Evolutionary conservation across 2,329 filamentous ascomycete genomes (phyloP), one percentile per base, ranked within the genome.

Genomic region (Neonectria hederae): DNA sequence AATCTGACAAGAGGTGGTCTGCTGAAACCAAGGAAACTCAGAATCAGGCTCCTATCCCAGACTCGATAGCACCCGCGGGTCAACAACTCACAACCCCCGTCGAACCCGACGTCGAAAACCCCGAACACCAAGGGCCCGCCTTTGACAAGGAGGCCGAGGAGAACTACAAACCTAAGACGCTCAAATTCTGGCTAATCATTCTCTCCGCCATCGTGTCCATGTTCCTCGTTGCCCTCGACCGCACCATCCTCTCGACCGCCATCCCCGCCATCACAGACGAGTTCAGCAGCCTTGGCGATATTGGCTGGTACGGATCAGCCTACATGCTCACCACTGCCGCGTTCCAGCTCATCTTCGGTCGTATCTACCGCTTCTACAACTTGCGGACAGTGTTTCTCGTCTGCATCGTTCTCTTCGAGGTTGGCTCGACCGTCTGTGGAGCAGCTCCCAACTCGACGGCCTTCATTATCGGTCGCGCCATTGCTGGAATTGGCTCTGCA

Each of bases 291-390:
- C 76, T 89, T 2, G 83, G 83, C 2, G 88, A 90, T 65, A 86
- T 90, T 61, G 87, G 87, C 55, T 90, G 88, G 88, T 90, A 90
- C 74, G 87, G 85, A 5, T 86, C 85, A 40, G 83, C 86, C 1
- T 88, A 89, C 73, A 85, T 89, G 81, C 78, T 90, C 66, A 88
- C 87, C 13, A 86, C 85, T 2, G 83, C 85, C 7, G 84, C 84
- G n/a, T 79, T 76, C 21, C 83, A 86, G 69, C 78, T 86, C 4
- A 71, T 86, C 9, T 87, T 84, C 70, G 85, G 86, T 7, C 80
- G 84, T 42, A 79, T 87, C 42, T 88, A 86, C 73, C 83, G 81
- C 65, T 85, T 85, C 66, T 87, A 86, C 68, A 79, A 83, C 60
- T 77, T 84, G 65, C 83, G 85, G 62, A 81, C 77, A 77, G 74